A percentile compares a stretch with the other conserved stretches of the same genome.
Conservation (phyloP, 805 yeast genomes). For the Lachancea meyersii region DNA sequence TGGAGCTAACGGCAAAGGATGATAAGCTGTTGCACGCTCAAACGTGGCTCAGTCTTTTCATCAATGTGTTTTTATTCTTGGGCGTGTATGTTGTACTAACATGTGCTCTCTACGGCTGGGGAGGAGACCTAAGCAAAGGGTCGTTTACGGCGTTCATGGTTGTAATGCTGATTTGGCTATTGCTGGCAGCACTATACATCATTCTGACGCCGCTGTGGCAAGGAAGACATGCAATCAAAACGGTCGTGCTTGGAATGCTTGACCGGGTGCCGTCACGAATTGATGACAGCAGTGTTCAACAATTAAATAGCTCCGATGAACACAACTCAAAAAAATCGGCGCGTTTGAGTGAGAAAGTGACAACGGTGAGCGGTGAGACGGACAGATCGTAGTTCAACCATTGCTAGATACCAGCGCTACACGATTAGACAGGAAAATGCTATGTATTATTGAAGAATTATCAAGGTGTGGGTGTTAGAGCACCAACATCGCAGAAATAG, state of each 20-base stretch:
- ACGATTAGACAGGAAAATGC: too few species aligned
- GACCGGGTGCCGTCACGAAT: not conserved
- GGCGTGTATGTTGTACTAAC: conserved; percentile 33
- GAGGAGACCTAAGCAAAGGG: conserved; percentile 32
- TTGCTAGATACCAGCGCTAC: too few species aligned
- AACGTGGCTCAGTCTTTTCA: conserved; percentile 35
- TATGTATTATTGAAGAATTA: too few species aligned
- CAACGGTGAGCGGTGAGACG: too few species aligned
- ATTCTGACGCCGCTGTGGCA: conserved; percentile 36
- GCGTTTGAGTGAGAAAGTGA: too few species aligned
- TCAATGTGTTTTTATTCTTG: conserved; percentile 33
- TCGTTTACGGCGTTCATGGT: conserved; percentile 36
- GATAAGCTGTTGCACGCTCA: conserved; percentile 32
- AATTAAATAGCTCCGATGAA: too few species aligned
- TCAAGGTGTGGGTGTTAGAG: too few species aligned
- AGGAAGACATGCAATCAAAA: conserved; percentile 22
- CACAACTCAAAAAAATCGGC: too few species aligned
- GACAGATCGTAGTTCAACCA: too few species aligned
- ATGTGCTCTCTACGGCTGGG: conserved; percentile 31
- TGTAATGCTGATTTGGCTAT: conserved; percentile 36
- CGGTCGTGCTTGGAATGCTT: not conserved
- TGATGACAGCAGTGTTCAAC: too few species aligned
- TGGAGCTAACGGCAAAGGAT: conserved; percentile 20
- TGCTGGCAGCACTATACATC: conserved; percentile 34
- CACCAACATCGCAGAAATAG: too few species aligned